Conservation (phyloP, 106 monocot species). For the Dioscorea dumetorum region DNA sequence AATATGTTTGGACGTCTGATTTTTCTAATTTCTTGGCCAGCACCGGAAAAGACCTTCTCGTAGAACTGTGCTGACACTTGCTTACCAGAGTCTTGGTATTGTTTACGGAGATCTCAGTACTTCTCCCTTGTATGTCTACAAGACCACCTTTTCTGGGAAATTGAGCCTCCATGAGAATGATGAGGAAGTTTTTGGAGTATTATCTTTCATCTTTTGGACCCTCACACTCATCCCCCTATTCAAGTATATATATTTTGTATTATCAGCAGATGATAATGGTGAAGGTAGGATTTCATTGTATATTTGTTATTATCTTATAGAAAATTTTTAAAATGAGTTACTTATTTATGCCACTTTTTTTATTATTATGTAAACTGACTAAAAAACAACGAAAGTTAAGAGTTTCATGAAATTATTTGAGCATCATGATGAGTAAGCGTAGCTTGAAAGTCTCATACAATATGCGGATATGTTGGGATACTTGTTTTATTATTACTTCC, state of each 20-base stretch:
- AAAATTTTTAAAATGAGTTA: not conserved
- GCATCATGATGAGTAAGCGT: too few relatives aligned
- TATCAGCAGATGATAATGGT: conserved; percentile 77
- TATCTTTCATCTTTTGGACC: conserved; percentile 82
- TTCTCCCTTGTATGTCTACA: conserved; percentile 81
- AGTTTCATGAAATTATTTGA: not conserved
- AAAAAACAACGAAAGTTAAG: not conserved
- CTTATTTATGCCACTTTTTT: too few relatives aligned
- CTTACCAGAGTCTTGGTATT: conserved; percentile 80
- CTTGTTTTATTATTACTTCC: too few relatives aligned
- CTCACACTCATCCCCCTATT: conserved; percentile 68
- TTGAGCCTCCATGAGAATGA: conserved; percentile 61
- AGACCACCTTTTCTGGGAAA: conserved; percentile 71
- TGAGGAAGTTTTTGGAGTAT: conserved; percentile 66
- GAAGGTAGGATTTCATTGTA: conserved; percentile 33
- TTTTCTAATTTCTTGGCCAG: conserved; percentile 19
- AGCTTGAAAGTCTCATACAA: too few relatives aligned
- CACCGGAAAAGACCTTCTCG: conserved; percentile 21
- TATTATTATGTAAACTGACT: not conserved
- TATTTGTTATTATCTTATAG: not conserved
- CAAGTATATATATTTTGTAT: conserved; percentile 58
- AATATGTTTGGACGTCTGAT: not conserved
- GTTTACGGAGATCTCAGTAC: conserved; percentile 85
- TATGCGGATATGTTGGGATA: too few relatives aligned
- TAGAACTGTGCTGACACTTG: conserved; percentile 47